These are phyloP conservation scores for Athelia sp. DNA, from an alignment of 1,284 basidiomycete genomes.

Conservation along the genomic window DNA sequence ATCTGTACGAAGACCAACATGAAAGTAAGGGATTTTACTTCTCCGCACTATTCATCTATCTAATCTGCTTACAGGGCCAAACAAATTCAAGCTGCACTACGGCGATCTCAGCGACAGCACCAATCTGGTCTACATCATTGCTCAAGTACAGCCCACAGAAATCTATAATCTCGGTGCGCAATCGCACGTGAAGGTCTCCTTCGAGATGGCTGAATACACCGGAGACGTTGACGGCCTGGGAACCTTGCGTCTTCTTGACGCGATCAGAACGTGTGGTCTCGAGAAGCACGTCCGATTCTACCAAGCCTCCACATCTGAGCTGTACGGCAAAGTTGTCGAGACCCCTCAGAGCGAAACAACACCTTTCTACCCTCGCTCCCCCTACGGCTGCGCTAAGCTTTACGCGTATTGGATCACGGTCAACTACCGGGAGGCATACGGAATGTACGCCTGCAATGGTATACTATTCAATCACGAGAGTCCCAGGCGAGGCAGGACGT, in stretches of 20 bases:
- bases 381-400: constrained; percentile 89
- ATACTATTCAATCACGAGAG: constrained; percentile 95
- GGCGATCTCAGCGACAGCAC: constrained; percentile 90
- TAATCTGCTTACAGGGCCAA: constrained; percentile 43
- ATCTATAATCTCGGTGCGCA: constrained; percentile 96
- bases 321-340: constrained; percentile 91
- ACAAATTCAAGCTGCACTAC: constrained; percentile 85
- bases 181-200: constrained; percentile 94
- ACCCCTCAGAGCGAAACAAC: constrained; percentile 89
- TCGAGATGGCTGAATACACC: constrained; percentile 96
- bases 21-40: constrained; percentile 48
- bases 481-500: constrained; percentile 84
- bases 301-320: constrained; percentile 90
- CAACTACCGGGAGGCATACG: constrained; percentile 90
- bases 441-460: constrained; percentile 88
- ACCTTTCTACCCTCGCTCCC: constrained; percentile 89
- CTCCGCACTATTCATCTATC: background rate
- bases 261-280: constrained; percentile 87
- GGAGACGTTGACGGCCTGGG: constrained; percentile 90
- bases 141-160: constrained; percentile 86
- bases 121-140: constrained; percentile 90
- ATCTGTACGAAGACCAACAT: constrained; percentile 84
- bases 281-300: constrained; percentile 86
- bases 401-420: constrained; percentile 87
- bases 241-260: constrained; percentile 87